These are phyloP conservation scores for Pseudogymnoascus sp. DNA, from an alignment of 2,329 filamentous ascomycete species.

Conservation along the genomic window DNA sequence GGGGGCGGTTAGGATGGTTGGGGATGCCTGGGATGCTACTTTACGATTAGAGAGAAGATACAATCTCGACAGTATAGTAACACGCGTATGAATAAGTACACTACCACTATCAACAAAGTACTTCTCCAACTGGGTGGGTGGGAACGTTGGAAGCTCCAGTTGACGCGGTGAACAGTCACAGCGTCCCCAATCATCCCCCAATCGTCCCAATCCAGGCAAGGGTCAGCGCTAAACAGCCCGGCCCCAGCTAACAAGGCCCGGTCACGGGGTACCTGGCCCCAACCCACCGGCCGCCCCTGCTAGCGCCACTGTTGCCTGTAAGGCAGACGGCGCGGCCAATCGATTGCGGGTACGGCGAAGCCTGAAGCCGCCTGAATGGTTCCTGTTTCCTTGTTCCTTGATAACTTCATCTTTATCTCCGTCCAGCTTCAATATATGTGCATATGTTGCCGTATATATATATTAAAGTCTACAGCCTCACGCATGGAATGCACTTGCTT, in stretches of 20 bases:
- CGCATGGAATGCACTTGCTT: not conserved
- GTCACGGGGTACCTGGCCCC: slow-evolving; percentile 5
- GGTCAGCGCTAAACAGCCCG: not conserved
- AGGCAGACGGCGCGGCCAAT: slow-evolving; percentile 3
- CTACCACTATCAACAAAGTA: not conserved
- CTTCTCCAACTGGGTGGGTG: not conserved
- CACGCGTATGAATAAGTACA: not conserved
- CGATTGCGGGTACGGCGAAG: not conserved
- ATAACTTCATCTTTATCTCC: not conserved
- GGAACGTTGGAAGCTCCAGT: not conserved
- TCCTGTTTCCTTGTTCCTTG: not conserved
- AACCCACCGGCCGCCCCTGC: not conserved
- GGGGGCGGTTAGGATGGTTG: not conserved
- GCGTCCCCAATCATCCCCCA: not conserved
- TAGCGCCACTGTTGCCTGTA: not conserved
- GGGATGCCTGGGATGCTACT: not conserved
- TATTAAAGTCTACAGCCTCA: not conserved
- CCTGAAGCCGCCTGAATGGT: not conserved
- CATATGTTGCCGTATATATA: not conserved
- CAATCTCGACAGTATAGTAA: not conserved
- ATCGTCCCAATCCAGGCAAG: not conserved
- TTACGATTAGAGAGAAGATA: not conserved
- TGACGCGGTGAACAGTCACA: slow-evolving; percentile 1
- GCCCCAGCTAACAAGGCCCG: not conserved
- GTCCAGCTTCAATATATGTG: not conserved